Percentiles rank a stretch among this genome's conserved stretches.
phyloP scores from a whole-genome alignment of 805 yeast species.

The Suhomyces sp. region DNA sequence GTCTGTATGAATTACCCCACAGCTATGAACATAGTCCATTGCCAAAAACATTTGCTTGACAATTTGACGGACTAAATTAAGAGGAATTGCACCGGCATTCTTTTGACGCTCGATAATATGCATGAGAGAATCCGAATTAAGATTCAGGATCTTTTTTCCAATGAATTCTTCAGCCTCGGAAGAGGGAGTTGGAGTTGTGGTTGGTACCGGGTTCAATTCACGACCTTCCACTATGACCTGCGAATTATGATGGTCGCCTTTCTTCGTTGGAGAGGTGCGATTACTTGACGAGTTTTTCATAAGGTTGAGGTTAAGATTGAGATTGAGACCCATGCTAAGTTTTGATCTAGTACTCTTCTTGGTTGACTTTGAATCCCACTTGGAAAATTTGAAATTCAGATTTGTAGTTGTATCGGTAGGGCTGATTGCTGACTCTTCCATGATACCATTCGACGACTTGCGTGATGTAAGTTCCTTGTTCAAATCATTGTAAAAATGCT shows the following conservation, averaged over 20 bases:
- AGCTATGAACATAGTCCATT: slow-evolving; percentile 58
- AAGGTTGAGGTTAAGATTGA: slow-evolving; percentile 5
- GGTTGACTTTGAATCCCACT: slow-evolving; percentile 18
- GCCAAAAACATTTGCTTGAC: slow-evolving; percentile 55
- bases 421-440: background rate
- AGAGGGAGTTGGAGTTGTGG: background rate
- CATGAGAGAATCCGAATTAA: slow-evolving; percentile 23
- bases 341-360: slow-evolving; percentile 20
- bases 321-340: slow-evolving; percentile 19
- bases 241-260: slow-evolving; percentile 1
- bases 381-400: slow-evolving; percentile 14
- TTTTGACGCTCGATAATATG: slow-evolving; percentile 36
- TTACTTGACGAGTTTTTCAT: slow-evolving; percentile 1
- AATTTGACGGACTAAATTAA: slow-evolving; percentile 53
- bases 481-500: slow-evolving; percentile 33
- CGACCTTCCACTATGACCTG: background rate
- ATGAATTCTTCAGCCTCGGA: slow-evolving; percentile 4
- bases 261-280: background rate
- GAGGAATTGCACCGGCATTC: slow-evolving; percentile 54
- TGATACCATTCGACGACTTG: slow-evolving; percentile 1
- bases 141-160: slow-evolving; percentile 11
- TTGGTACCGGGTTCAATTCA: slow-evolving; percentile 1
- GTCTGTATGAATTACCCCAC: slow-evolving; percentile 59
- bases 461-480: slow-evolving; percentile 12
- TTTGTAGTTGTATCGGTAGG: slow-evolving; percentile 1